phyloP scores from a whole-genome alignment of 805 yeast species.

The Grigorovia humatica region DNA sequence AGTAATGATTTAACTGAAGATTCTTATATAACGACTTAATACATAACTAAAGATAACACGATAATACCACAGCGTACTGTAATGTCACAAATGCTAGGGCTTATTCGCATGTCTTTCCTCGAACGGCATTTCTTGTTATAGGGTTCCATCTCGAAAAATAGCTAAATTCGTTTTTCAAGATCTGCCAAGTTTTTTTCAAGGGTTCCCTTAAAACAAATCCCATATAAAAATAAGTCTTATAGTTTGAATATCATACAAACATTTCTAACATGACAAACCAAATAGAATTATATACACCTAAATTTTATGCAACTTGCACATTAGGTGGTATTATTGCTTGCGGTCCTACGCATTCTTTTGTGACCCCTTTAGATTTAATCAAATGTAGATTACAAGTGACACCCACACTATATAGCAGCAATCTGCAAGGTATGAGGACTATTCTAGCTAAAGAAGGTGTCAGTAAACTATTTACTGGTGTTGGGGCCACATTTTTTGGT shows the following conservation, averaged over 20 bases:
- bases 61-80: no score
- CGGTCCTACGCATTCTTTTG: constrained; percentile 92
- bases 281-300: constrained; percentile 18
- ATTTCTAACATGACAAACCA: not conserved
- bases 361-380: constrained; percentile 87
- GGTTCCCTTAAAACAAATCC: no score
- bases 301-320: constrained; percentile 37
- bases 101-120: no score
- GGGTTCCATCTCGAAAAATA: no score
- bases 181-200: no score
- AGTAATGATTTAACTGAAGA: not conserved
- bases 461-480: constrained; percentile 71
- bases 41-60: not conserved
- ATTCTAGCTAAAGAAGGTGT: constrained; percentile 68
- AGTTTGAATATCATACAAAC: not conserved
- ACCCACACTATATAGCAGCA: constrained; percentile 59
- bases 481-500: constrained; percentile 88
- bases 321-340: constrained; percentile 70
- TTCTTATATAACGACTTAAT: not conserved
- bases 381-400: constrained; percentile 90
- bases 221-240: no score
- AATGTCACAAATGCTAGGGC: no score
- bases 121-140: no score
- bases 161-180: no score
- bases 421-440: constrained; percentile 69